Conservation (phyloP, 257 asterid genomes). For the Solanum pimpinellifolium region DNA sequence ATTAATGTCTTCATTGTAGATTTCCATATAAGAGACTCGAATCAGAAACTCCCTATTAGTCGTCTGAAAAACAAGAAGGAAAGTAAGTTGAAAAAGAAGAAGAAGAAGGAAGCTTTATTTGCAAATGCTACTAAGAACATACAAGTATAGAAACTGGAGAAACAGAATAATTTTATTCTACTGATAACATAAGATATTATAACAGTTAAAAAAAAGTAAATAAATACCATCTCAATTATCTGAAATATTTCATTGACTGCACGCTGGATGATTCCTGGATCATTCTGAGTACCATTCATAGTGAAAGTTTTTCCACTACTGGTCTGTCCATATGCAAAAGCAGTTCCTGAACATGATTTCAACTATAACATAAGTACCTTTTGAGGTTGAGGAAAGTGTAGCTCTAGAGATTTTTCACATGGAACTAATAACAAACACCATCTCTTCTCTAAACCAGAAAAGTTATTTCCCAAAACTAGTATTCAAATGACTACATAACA, state of each 20-base stretch:
- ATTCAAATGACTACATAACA: not conserved
- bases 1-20: conserved; percentile 87
- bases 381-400: not conserved
- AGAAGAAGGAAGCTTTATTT: not conserved
- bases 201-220: not conserved
- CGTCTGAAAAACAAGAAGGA: conserved; percentile 27
- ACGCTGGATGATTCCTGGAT: conserved; percentile 78
- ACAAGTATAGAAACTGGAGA: not conserved
- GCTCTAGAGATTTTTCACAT: not conserved
- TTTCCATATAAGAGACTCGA: conserved; percentile 97
- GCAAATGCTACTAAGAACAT: not conserved
- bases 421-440: not conserved
- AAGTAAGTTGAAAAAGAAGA: not conserved
- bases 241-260: conserved; percentile 76
- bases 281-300: conserved; percentile 89
- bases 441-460: not conserved
- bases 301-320: conserved; percentile 98
- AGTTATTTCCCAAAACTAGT: not conserved
- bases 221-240: conserved; percentile 54
- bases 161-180: not conserved
- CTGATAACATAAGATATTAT: not conserved
- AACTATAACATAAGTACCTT: not conserved
- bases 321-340: conserved; percentile 98
- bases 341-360: conserved; percentile 58
- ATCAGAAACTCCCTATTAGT: conserved; percentile 79